Conservation (phyloP, 2,329 filamentous ascomycete genomes). For the Alternaria angustiovoidea region DNA sequence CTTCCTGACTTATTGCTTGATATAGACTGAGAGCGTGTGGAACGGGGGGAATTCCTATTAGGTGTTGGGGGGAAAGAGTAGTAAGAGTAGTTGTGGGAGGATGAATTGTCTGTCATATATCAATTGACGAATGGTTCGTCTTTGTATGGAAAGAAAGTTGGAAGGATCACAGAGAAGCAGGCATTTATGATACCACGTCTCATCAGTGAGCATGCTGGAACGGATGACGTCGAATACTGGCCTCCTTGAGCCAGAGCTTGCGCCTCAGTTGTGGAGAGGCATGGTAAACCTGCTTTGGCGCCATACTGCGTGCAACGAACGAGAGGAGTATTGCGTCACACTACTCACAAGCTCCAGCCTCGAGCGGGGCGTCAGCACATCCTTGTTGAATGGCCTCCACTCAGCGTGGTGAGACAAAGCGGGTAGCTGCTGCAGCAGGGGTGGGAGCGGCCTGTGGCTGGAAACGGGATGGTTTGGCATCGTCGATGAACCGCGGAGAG, state of each 20-base stretch:
- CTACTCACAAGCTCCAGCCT: constrained; percentile 27
- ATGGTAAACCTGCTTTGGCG: constrained; percentile 51
- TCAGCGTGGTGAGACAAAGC: constrained; percentile 38
- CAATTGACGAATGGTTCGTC: constrained; percentile 48
- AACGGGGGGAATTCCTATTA: constrained; percentile 53
- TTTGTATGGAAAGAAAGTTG: constrained; percentile 31
- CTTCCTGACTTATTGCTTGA: constrained; percentile 47
- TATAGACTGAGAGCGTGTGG: constrained; percentile 50
- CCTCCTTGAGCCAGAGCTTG: constrained; percentile 41
- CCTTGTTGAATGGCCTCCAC: constrained; percentile 32
- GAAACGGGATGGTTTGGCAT: constrained; percentile 36
- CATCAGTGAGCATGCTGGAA: constrained; percentile 25
- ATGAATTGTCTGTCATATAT: constrained; percentile 60
- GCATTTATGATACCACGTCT: constrained; percentile 43
- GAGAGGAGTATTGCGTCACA: constrained; percentile 48
- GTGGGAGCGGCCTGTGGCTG: constrained; percentile 38
- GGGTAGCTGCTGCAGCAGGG: constrained; percentile 32
- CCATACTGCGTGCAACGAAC: constrained; percentile 38
- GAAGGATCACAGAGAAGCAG: constrained; percentile 16
- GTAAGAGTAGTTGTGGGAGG: constrained; percentile 58
- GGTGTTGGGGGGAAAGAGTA: constrained; percentile 62
- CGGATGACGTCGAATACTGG: constrained; percentile 46
- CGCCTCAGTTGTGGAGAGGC: constrained; percentile 38
- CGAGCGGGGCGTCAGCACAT: constrained; percentile 46
- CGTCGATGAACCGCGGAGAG: constrained; percentile 40